phyloP scores from a whole-genome alignment of 768 basidiomycete species.

The Pleurotus eryngii region DNA sequence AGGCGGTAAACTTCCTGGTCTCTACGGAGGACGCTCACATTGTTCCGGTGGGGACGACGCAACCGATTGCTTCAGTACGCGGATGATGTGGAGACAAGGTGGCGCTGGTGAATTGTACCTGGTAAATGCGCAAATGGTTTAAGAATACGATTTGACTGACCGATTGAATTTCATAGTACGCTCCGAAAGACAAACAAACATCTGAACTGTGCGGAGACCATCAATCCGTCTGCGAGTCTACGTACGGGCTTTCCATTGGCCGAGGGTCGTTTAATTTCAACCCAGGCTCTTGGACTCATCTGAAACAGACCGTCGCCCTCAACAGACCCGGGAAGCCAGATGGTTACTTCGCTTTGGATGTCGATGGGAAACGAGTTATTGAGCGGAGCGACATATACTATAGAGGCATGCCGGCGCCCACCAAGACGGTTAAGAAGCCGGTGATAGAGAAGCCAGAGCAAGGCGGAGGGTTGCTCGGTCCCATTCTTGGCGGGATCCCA shows the following conservation, averaged over 20 bases:
- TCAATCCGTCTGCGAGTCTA: slow-evolving; percentile 56
- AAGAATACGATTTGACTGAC: neutral
- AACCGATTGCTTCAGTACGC: slow-evolving; percentile 73
- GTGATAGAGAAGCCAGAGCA: neutral
- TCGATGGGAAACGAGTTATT: slow-evolving; percentile 58
- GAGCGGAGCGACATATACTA: slow-evolving; percentile 59
- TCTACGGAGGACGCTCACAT: slow-evolving; percentile 64
- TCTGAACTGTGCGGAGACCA: slow-evolving; percentile 53
- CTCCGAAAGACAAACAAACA: slow-evolving; percentile 69
- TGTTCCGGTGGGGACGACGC: slow-evolving; percentile 80
- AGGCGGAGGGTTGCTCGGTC: neutral
- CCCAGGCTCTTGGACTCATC: slow-evolving; percentile 65
- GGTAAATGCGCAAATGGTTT: slow-evolving; percentile 34
- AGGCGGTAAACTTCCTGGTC: slow-evolving; percentile 82
- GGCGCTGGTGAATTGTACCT: slow-evolving; percentile 78
- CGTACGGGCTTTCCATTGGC: slow-evolving; percentile 74
- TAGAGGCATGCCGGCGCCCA: slow-evolving; percentile 33
- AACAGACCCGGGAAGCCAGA: slow-evolving; percentile 74
- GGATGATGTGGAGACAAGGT: slow-evolving; percentile 74
- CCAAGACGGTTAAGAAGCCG: slow-evolving; percentile 3
- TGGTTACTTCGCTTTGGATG: slow-evolving; percentile 60
- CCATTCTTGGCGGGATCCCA: neutral
- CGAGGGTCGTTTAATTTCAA: slow-evolving; percentile 67
- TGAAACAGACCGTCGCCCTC: slow-evolving; percentile 65
- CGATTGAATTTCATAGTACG: slow-evolving; percentile 48